A percentile compares a stretch with the other conserved stretches of the same genome.
phyloP scores from a whole-genome alignment of 768 basidiomycete species.

The Auricularia cornea region DNA sequence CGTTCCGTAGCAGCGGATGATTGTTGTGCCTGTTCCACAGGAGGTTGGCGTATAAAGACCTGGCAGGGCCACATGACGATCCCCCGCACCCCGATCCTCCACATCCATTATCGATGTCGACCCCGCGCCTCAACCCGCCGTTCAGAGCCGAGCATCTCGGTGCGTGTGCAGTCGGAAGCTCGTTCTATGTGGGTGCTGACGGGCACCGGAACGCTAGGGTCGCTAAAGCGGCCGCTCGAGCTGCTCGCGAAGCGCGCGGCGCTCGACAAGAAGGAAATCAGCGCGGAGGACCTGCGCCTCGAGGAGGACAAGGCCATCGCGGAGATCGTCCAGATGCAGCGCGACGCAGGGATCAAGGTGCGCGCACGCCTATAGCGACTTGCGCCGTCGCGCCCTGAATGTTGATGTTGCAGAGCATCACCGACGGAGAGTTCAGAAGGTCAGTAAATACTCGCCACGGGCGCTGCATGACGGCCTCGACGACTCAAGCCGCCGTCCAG shows the following conservation, averaged over 20 bases:
- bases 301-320: conserved; percentile 48
- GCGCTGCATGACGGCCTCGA: too few relatives aligned
- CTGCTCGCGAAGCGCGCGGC: conserved; percentile 41
- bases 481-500: neutral
- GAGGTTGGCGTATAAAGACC: neutral
- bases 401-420: conserved; percentile 27
- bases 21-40: neutral
- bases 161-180: neutral
- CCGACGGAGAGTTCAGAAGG: conserved; percentile 48
- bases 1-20: neutral
- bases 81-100: neutral
- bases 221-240: conserved; percentile 45
- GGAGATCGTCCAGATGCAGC: conserved; percentile 45
- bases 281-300: conserved; percentile 34
- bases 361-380: neutral
- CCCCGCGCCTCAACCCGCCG: conserved; percentile 27
- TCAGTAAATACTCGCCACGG: too few relatives aligned
- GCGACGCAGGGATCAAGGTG: conserved; percentile 42
- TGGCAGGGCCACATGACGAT: neutral
- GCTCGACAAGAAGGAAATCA: conserved; percentile 34
- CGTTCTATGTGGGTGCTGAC: neutral
- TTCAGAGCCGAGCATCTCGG: conserved; percentile 49
- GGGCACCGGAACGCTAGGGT: conserved; percentile 19
- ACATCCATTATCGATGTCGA: neutral
- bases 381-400: neutral